phyloP scores from a whole-genome alignment of 768 basidiomycete genomes.

The Termitomyces sp. region DNA sequence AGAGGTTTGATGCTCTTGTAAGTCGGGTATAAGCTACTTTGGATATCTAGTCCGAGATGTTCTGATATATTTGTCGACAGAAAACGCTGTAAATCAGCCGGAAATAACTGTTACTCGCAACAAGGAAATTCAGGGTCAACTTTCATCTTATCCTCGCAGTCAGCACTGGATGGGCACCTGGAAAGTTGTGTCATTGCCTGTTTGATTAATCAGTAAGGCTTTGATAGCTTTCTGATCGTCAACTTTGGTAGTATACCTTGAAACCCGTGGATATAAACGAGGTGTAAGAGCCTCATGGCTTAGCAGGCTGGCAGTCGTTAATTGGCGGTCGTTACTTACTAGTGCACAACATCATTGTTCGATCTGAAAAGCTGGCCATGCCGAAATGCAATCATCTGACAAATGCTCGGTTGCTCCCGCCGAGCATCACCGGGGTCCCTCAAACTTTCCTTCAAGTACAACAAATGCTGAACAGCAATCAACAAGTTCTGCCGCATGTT shows the following conservation, averaged over 20 bases:
- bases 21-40: slow-evolving; percentile 55
- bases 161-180: slow-evolving; percentile 34
- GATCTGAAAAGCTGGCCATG: too few species aligned
- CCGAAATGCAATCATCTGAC: too few species aligned
- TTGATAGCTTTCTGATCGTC: not conserved
- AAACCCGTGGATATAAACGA: slow-evolving; percentile 61
- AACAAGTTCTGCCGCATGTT: too few species aligned
- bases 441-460: too few species aligned
- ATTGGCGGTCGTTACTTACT: too few species aligned
- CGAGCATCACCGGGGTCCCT: too few species aligned
- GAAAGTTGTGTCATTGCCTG: slow-evolving; percentile 59
- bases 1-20: slow-evolving; percentile 59
- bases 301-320: not conserved
- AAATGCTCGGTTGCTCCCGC: too few species aligned
- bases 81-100: slow-evolving; percentile 49
- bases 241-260: slow-evolving; percentile 36
- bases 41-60: slow-evolving; percentile 36
- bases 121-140: not conserved
- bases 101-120: slow-evolving; percentile 41
- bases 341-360: too few species aligned
- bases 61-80: slow-evolving; percentile 34
- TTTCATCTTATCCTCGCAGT: not conserved
- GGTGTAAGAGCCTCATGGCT: slow-evolving; percentile 34
- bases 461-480: too few species aligned
- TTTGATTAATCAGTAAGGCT: slow-evolving; percentile 2